Percentiles rank a stretch among this genome's conserved stretches.
phyloP scores from a whole-genome alignment of 164 flowering plant genomes.

The grape (Vitis vinifera) region ASM3070453v1 NC_081805.1:6077001-6077500 shows the following conservation, averaged over 20 bases:
- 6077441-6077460: conserved; percentile 7
- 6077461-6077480: conserved; percentile 1
- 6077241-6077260: conserved; percentile 56
- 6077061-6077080: conserved; percentile 67
- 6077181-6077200: not conserved
- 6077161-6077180: not conserved
- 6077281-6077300: conserved; percentile 66
- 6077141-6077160: not conserved
- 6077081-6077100: conserved; percentile 71
- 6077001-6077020: not conserved
- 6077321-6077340: conserved; percentile 1
- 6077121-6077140: conserved; percentile 69
- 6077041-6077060: conserved; percentile 17
- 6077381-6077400: conserved; percentile 44
- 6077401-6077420: conserved; percentile 77
- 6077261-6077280: conserved; percentile 55
- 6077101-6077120: conserved; percentile 72
- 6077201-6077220: conserved; percentile 41
- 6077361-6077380: not conserved
- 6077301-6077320: conserved; percentile 79
- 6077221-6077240: conserved; percentile 49
- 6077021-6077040: conserved; percentile 21
- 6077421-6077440: conserved; percentile 3
- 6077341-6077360: not conserved
- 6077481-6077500: conserved; percentile 42